These are phyloP conservation scores for Limnanthes douglasii DNA, from an alignment of 345 rosid genomes.

Conservation along the genomic window DNA sequence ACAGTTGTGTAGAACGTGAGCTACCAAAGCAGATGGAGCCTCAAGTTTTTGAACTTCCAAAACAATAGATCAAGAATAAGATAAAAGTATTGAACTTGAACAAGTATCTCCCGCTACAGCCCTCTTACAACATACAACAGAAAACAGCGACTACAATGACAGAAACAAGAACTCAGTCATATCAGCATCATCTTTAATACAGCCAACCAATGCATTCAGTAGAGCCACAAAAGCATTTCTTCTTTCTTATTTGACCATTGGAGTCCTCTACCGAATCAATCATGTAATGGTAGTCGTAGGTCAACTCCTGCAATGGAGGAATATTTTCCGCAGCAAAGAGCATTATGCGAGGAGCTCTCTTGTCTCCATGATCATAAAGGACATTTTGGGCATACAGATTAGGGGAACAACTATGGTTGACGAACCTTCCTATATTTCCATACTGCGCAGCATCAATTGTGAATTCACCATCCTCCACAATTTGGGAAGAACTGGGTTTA, in stretches of 20 bases:
- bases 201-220: constrained; percentile 60
- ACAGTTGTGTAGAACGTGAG: too few species aligned
- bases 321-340: constrained; percentile 72
- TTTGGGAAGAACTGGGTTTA: constrained; percentile 14
- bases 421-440: constrained; percentile 74
- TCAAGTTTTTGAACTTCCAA: too few species aligned
- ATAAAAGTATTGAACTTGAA: too few species aligned
- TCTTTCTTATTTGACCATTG: constrained; percentile 53
- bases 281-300: constrained; percentile 63
- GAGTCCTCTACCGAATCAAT: constrained; percentile 52
- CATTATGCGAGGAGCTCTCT: constrained; percentile 80
- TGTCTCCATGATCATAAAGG: constrained; percentile 60
- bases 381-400: constrained; percentile 85
- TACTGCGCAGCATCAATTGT: constrained; percentile 67
- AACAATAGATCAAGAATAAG: too few species aligned
- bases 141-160: too few species aligned
- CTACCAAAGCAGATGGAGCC: too few species aligned
- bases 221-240: constrained; percentile 68
- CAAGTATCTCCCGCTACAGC: too few species aligned
- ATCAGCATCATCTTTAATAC: too few species aligned
- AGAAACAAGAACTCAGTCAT: too few species aligned
- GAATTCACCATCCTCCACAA: constrained; percentile 29
- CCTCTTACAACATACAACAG: too few species aligned
- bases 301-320: constrained; percentile 80
- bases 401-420: constrained; percentile 91